Base-by-base conservation (phyloP, 345 rosid species). In the Hirschfeldia incana region DNA sequence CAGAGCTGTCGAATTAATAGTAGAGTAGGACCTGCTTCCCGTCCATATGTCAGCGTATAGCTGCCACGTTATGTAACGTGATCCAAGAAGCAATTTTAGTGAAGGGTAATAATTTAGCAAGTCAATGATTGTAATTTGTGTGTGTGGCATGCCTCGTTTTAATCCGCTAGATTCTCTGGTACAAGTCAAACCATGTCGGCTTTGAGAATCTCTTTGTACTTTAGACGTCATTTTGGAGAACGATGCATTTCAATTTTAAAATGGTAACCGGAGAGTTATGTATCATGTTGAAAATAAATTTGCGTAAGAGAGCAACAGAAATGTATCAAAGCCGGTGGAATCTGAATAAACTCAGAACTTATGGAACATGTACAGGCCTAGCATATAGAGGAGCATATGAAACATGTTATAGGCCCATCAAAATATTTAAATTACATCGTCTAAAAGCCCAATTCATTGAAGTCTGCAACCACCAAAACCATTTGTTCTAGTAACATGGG, bases 21-120 rank as follows among this genome's bases (percentile, higher is more conserved):
- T 6, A 39, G 49, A 5, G 36, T 8, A n/a, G 61, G 81, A 37
- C 71, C 66, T 15, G 8, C 59, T 13, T 0, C 30, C 10, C 37
- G 37, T 58, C 65, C 29, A 17, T 65, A 65, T 32, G 78, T 69
- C 53, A 79, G 36, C 60, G 37, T 34, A 26, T 3, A 16, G 70
- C 49, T 79, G 75, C 82, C 78, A 79, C 82, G 78, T 74, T 51
- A 27, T 49, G 21, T 62, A 51, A 74, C 71, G 61, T 74, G 83
- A 74, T 79, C 83, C 77, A 78, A 72, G 66, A 61, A 68, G 3
- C 36, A n/a, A n/a, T n/a, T n/a, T 13, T 3, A 46, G 42, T 37
- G 12, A 13, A 39, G 46, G 46, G 13, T 39, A 39, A 39, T 9
- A 39, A 39, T 39, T 39, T 10, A 39, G 46, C 9, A 39, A 39